Conservation (phyloP, 2,329 filamentous ascomycete genomes). For the Stemphylium beticola region DNA sequence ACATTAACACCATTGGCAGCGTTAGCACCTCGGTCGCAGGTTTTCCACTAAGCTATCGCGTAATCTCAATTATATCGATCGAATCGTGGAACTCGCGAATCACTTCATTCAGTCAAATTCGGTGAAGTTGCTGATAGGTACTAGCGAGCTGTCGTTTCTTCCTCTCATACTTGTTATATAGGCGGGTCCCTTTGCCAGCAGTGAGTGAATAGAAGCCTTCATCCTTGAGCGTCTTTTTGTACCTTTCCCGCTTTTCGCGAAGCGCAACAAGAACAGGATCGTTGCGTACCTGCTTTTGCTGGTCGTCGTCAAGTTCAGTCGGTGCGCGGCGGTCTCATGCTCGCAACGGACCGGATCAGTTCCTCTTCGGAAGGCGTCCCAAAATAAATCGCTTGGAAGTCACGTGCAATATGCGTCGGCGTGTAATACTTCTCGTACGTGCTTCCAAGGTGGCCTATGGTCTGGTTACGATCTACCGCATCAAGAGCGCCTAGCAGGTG, state of each 20-base stretch:
- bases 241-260: conserved; percentile 12
- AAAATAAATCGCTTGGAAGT: conserved; percentile 27
- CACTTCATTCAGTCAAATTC: background rate
- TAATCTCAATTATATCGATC: too few relatives aligned
- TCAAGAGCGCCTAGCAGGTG: conserved; percentile 7
- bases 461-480: conserved; percentile 15
- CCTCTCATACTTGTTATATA: background rate
- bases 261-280: conserved; percentile 15
- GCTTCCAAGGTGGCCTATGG: conserved; percentile 18
- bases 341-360: conserved; percentile 22
- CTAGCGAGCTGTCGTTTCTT: background rate
- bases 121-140: conserved; percentile 2
- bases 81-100: conserved; percentile 2
- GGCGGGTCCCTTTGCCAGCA: conserved; percentile 11
- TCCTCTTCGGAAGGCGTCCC: conserved; percentile 16
- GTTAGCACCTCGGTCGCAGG: too few relatives aligned
- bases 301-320: conserved; percentile 16
- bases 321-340: conserved; percentile 23
- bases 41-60: too few relatives aligned
- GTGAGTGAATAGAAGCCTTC: conserved; percentile 18
- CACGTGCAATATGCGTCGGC: conserved; percentile 19
- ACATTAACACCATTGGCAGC: too few relatives aligned
- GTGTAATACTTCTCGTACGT: conserved; percentile 24
- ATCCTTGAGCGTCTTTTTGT: conserved; percentile 15
- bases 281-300: conserved; percentile 21